phyloP scores from a whole-genome alignment of 116 monocot species.

The Iris pallida region DNA sequence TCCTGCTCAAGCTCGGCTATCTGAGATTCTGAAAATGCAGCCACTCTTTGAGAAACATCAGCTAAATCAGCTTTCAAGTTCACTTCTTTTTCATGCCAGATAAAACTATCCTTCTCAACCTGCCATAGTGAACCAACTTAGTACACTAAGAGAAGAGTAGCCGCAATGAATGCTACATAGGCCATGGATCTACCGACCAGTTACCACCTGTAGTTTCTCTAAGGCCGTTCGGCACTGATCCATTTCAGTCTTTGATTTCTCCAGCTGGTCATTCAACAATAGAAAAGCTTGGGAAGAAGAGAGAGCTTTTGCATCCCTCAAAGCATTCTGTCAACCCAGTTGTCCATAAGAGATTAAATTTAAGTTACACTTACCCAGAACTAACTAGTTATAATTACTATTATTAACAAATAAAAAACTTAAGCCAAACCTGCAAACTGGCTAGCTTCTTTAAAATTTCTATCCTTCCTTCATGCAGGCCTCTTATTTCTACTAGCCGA shows the following conservation, averaged over 20 bases:
- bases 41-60: slow-evolving; percentile 41
- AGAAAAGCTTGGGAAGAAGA: slow-evolving; percentile 53
- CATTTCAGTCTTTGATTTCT: slow-evolving; percentile 62
- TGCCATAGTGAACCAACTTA: slow-evolving; percentile 16
- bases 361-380: not conserved
- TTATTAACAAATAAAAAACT: not conserved
- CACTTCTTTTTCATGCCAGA: slow-evolving; percentile 75
- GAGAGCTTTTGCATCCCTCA: slow-evolving; percentile 47
- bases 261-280: slow-evolving; percentile 44
- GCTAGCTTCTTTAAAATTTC: slow-evolving; percentile 62
- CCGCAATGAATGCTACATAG: slow-evolving; percentile 6
- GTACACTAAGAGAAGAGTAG: slow-evolving; percentile 1
- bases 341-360: not conserved
- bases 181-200: slow-evolving; percentile 46
- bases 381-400: not conserved
- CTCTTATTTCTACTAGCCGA: slow-evolving; percentile 51
- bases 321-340: slow-evolving; percentile 28
- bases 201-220: slow-evolving; percentile 94
- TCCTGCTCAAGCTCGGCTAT: slow-evolving; percentile 50
- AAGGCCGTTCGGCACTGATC: slow-evolving; percentile 35
- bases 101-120: slow-evolving; percentile 72
- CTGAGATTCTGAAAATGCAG: slow-evolving; percentile 47
- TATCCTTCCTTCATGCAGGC: slow-evolving; percentile 63
- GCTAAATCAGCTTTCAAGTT: slow-evolving; percentile 54
- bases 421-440: slow-evolving; percentile 44